Evolutionary conservation across 768 basidiomycete genomes (phyloP), one percentile per base, ranked within the genome.

Genomic region (Cystofilobasidium ferigula): DNA sequence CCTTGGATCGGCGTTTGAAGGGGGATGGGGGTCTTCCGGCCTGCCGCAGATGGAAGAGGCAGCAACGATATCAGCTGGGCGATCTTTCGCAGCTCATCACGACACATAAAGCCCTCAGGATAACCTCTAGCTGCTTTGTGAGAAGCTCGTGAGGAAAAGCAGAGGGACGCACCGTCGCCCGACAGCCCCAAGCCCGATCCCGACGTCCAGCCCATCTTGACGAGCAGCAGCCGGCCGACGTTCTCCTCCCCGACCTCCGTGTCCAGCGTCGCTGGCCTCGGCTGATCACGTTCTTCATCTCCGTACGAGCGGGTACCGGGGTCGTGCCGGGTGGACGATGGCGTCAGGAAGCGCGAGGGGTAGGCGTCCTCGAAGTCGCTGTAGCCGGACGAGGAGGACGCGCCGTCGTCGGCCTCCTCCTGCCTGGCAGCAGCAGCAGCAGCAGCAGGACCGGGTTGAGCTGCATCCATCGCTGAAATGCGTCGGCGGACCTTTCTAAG

Each of bases 201-300:
- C 71, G 59, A 90, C 89, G 69, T 98, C 76, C 64, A 99, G 74
- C 73, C 89, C 92, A 73, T 93, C n/a, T n/a, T n/a, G n/a, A n/a
- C n/a, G n/a, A n/a, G n/a, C n/a, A n/a, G n/a, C n/a, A n/a, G n/a
- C n/a, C n/a, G 93, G 8, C 95, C 95, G 14, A 90, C 82, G 71
- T 98, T 98, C 71, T 97, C 92, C 73, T 88, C 79, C 7, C 83
- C 88, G 7, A 85, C 88, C 70, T 86, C 84, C 4, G 65, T 67
- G n/a, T 67, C 43, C n/a, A 61, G n/a, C 40, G 60, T 57, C 20
- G 62, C 30, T 13, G 28, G 16, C 40, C 14, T 26, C 24, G 38
- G 38, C 5, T 13, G 22, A 6, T n/a, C 38, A 20, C 43, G 43
- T 3, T 36, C 36, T 43, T 40, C n/a, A 16, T 43, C 38, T 9